Conservation (phyloP, 2,329 filamentous ascomycete species). For the Pseudogymnoascus sp. region DNA sequence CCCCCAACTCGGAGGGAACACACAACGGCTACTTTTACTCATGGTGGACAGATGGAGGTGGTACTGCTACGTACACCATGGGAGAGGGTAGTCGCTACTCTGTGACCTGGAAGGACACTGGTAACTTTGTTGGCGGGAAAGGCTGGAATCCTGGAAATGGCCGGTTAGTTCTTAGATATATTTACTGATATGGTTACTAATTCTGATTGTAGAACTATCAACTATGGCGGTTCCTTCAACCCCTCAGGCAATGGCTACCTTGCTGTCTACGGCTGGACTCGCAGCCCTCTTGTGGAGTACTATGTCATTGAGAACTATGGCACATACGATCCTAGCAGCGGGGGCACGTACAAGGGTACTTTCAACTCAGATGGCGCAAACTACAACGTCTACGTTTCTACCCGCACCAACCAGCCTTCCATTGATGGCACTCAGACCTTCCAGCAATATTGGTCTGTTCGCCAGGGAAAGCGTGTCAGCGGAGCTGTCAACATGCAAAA, state of each 20-base stretch:
- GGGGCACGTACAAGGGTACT: conserved; percentile 39
- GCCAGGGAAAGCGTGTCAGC: conserved; percentile 38
- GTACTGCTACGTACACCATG: conserved; percentile 45
- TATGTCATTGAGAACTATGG: conserved; percentile 48
- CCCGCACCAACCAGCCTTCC: conserved; percentile 37
- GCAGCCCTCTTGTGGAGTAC: conserved; percentile 45
- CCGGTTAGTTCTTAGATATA: conserved; percentile 20
- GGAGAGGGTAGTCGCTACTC: conserved; percentile 41
- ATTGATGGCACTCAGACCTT: conserved; percentile 40
- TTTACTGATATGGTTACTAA: not conserved
- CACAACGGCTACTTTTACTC: conserved; percentile 52
- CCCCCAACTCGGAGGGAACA: conserved; percentile 39
- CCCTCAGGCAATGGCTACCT: conserved; percentile 38
- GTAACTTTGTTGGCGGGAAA: conserved; percentile 40
- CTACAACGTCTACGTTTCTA: conserved; percentile 38
- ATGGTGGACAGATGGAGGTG: conserved; percentile 47
- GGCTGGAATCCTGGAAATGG: conserved; percentile 35
- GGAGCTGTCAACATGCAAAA: conserved; percentile 41
- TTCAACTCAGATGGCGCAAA: conserved; percentile 43
- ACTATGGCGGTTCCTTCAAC: conserved; percentile 33
- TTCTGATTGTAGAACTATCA: conserved; percentile 27
- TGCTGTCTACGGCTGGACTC: conserved; percentile 47
- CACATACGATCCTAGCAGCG: conserved; percentile 41
- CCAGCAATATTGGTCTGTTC: conserved; percentile 45
- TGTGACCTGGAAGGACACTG: conserved; percentile 38